Conservation (phyloP, 352 stramenopile genomes). For the Blastocystis sp. region DNA sequence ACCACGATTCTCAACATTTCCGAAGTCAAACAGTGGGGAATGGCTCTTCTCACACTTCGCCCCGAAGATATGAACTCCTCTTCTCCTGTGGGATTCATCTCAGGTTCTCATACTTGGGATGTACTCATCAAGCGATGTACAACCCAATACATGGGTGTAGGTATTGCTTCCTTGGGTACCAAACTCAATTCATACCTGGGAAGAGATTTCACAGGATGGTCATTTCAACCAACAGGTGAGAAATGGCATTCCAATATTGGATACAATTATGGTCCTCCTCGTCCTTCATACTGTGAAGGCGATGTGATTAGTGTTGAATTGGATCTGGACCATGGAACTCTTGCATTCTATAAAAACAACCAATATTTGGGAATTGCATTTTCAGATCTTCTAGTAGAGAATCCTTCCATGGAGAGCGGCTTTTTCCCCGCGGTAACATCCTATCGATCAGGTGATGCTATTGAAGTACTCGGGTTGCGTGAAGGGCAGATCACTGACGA, state of each 20-base stretch:
- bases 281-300: constrained; percentile 16
- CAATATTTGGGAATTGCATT: constrained; percentile 59
- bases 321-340: constrained; percentile 4
- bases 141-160: constrained; percentile 65
- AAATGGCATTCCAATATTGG: constrained; percentile 66
- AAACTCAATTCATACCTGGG: constrained; percentile 60
- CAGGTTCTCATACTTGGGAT: constrained; percentile 22
- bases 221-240: constrained; percentile 59
- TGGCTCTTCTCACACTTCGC: constrained; percentile 23
- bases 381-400: neutral
- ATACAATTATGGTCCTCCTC: constrained; percentile 25
- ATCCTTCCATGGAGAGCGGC: neutral
- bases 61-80: neutral
- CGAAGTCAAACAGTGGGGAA: constrained; percentile 62
- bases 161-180: constrained; percentile 23
- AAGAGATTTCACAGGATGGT: constrained; percentile 58
- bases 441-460: constrained; percentile 38
- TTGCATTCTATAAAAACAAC: constrained; percentile 62
- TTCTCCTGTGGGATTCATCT: constrained; percentile 1
- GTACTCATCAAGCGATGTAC: constrained; percentile 46
- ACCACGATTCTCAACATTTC: neutral
- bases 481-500: constrained; percentile 19
- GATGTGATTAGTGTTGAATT: constrained; percentile 51
- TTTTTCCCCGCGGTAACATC: constrained; percentile 51
- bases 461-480: constrained; percentile 8